Evolutionary conservation across 441 rosid species (phyloP), one percentile per base, ranked within the genome.

Genomic region (Pelargonium australe): DNA sequence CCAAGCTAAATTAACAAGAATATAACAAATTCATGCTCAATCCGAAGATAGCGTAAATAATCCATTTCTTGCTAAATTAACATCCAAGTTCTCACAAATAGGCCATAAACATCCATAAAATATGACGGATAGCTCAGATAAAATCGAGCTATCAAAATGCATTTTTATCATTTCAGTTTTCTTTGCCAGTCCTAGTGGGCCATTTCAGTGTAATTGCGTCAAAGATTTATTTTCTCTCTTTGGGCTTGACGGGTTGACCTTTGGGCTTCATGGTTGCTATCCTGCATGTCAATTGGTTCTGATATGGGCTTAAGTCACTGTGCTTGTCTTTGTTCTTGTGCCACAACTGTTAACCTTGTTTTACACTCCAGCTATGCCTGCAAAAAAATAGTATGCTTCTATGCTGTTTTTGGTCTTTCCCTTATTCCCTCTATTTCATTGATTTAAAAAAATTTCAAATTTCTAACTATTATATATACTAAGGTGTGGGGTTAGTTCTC

Each of bases 181-280:
- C 40, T 4, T 34, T 53, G 60, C 20, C 19, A 53, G 60, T 53
- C 60, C 20, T n/a, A 13, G 60, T 5, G 20, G 1, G 60, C 60
- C 20, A 53, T 51, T 53, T n/a, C 8, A 17, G 8, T 53, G 14
- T 53, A 7, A 3, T 1, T n/a, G 20, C 60, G 8, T 45, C 14
- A 7, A 53, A 53, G 60, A 53, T 53, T n/a, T n/a, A 53, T n/a
- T n/a, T 53, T 53, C 20, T 53, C 60, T n/a, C 60, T 53, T 53
- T 53, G 19, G 40, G 40, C 40, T 34, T 34, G 40, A 34, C 40
- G 40, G 60, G 1, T 14, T 51, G 58, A 51, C 14, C 7, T 51
- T 31, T 31, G 4, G 40, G 40, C 7, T 34, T 34, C 40, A 34
- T 34, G 40, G 40, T 34, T 34, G 40, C 2, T 34, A 34, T 34